A percentile compares a stretch with the other conserved stretches of the same genome.
Conservation (phyloP, 208 protist species). For the Leishmania tropica region DNA sequence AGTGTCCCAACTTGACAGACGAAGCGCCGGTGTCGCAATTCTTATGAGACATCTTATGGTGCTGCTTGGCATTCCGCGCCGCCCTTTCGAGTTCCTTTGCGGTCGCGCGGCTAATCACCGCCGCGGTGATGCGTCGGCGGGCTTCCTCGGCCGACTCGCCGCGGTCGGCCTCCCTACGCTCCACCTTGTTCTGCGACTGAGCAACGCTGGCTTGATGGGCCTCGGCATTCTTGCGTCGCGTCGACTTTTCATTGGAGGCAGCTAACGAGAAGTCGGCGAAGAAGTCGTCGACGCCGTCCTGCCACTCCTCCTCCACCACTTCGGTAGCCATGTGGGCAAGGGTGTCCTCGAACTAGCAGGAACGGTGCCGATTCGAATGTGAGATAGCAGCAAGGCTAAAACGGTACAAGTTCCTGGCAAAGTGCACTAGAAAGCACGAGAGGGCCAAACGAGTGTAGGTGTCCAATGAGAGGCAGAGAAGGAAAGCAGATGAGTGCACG, state of each 20-base stretch:
- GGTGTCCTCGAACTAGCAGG: neutral
- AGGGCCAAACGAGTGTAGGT: neutral
- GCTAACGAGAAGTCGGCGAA: conserved; percentile 59
- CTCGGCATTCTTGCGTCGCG: conserved; percentile 53
- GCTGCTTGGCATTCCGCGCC: conserved; percentile 25
- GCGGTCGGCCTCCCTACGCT: conserved; percentile 28
- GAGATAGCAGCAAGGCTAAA: neutral
- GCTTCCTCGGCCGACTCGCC: conserved; percentile 48
- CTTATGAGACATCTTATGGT: conserved; percentile 14
- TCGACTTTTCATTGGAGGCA: conserved; percentile 36
- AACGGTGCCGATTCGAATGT: neutral
- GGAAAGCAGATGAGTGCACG: neutral
- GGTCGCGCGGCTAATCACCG: conserved; percentile 62
- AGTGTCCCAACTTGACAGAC: neutral
- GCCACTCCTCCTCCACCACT: conserved; percentile 58
- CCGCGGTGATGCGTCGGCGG: conserved; percentile 59
- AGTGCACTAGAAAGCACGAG: neutral
- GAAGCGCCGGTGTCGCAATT: neutral
- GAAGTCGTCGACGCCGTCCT: conserved; percentile 63
- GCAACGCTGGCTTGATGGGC: conserved; percentile 19
- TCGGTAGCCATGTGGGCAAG: conserved; percentile 3
- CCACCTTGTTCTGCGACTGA: conserved; percentile 3
- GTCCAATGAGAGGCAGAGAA: neutral
- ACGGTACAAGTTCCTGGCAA: neutral
- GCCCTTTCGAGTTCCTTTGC: conserved; percentile 59